Evolutionary conservation across 2,329 filamentous ascomycete genomes (phyloP).

Genomic region (Calonectria pauciramosa): DNA sequence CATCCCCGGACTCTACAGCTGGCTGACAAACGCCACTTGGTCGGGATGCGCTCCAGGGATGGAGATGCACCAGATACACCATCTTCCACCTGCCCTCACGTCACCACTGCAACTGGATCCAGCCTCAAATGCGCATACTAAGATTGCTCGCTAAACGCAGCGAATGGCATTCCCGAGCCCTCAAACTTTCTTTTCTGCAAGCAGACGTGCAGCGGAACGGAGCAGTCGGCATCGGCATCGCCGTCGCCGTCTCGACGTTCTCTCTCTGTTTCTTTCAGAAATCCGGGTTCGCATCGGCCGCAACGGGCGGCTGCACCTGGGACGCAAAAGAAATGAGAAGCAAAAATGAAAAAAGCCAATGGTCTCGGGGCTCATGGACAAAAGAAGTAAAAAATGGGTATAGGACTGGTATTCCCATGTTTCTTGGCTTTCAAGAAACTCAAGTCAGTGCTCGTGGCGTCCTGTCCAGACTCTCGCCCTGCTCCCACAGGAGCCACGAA

Average conservation of each 20-base stretch:
- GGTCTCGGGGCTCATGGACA: background rate
- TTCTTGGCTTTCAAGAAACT: background rate
- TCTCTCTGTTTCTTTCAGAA: background rate
- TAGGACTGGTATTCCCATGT: background rate
- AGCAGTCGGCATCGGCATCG: background rate
- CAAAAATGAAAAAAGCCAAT: background rate
- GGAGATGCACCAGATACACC: background rate
- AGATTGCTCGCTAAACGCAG: background rate
- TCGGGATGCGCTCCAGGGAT: slow-evolving; percentile 1
- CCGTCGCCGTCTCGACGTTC: background rate
- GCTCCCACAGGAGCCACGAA: background rate
- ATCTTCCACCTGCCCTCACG: background rate
- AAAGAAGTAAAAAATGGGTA: background rate
- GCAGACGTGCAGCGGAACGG: background rate
- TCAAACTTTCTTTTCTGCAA: background rate
- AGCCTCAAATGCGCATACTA: background rate
- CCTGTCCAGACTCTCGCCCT: background rate
- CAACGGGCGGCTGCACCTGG: background rate
- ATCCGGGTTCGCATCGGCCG: background rate
- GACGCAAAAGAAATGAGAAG: background rate
- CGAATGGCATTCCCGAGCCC: background rate
- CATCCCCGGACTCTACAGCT: background rate
- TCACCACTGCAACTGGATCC: background rate
- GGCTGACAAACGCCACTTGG: background rate
- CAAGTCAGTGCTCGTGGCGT: background rate